Base-by-base conservation (phyloP, 495 filamentous ascomycete genomes). In the Tuber brumale region DNA sequence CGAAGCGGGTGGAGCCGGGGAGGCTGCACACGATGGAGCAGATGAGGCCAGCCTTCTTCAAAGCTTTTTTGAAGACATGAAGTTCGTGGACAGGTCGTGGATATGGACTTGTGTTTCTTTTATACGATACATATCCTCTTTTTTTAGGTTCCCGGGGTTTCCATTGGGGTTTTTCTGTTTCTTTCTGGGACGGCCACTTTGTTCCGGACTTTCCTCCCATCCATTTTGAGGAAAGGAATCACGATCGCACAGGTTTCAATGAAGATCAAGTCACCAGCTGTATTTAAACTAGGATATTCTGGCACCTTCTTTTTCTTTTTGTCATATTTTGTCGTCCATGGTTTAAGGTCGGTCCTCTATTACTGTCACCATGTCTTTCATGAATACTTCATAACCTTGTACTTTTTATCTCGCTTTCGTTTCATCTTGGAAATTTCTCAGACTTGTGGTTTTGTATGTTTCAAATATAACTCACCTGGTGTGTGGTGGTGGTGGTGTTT, bases 351-450 rank as follows among this genome's bases (percentile, higher is more conserved):
- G 31, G 57, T 14, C 27, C 16, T 31, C 31, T 35, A 66, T 35
- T 66, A 31, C 14, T 12, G 16, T 18, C 27, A 35, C 31, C 27
- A 31, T 57, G 16, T 75, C 45, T 75, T 57, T 57, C 39, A 31
- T 73, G 44, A 39, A 35, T 43, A 16, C 14, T 69, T 45, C 37
- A 57, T 31, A 74, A 66, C 71, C 45, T 75, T 75, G 42, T 51
- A 31, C 72, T 48, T 43, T 39, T 43, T 74, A 41, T 37, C 12
- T 35, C 41, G n/a, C 45, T 45, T 66, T 42, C 70, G 16, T 42
- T 42, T 42, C 10, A 39, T 39, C n/a, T 19, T 39, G 31, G 69
- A 70, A 27, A 27, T 77, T 69, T 44, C 69, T 69, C 71, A 57
- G 35, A 51, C 45, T 45, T 61, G 43, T 61, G 57, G 61, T 35